Evolutionary conservation across 768 basidiomycete species (phyloP).

Genomic region (Serendipita indica): DNA sequence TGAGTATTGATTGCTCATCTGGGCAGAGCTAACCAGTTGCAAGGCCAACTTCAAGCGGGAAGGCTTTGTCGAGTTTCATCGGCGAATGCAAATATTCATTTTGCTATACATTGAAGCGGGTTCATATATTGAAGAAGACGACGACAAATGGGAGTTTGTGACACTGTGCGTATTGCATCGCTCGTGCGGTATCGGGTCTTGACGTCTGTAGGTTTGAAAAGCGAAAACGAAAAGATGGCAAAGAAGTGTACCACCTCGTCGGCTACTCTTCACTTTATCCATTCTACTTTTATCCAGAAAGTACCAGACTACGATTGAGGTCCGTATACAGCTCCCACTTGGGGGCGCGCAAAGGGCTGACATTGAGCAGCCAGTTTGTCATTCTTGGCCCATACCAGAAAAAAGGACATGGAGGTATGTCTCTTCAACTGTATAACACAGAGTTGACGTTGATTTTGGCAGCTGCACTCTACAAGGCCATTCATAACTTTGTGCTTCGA

Average conservation of each 20-base stretch:
- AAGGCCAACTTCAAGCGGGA: background rate
- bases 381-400: conserved; percentile 83
- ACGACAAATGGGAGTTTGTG: conserved; percentile 87
- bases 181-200: background rate
- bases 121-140: conserved; percentile 86
- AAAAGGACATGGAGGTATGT: conserved; percentile 78
- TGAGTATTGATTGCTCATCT: conserved; percentile 26
- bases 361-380: conserved; percentile 65
- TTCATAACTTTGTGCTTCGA: conserved; percentile 60
- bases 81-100: conserved; percentile 87
- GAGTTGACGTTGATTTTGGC: conserved; percentile 1
- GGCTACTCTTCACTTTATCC: conserved; percentile 92
- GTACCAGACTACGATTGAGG: conserved; percentile 75
- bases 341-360: background rate
- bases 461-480: conserved; percentile 73
- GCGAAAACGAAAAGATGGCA: conserved; percentile 42
- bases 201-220: conserved; percentile 56
- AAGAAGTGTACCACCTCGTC: conserved; percentile 71
- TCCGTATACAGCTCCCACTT: conserved; percentile 22
- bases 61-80: conserved; percentile 89
- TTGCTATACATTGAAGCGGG: conserved; percentile 91
- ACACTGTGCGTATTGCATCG: conserved; percentile 48
- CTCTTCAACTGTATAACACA: background rate
- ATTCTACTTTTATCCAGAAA: conserved; percentile 93
- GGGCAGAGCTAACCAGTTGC: background rate